Percentiles rank a stretch among this genome's conserved stretches.
These are phyloP conservation scores for Tricholoma bakamatsutake DNA, from an alignment of 768 basidiomycete genomes.

Conservation along the genomic window DNA sequence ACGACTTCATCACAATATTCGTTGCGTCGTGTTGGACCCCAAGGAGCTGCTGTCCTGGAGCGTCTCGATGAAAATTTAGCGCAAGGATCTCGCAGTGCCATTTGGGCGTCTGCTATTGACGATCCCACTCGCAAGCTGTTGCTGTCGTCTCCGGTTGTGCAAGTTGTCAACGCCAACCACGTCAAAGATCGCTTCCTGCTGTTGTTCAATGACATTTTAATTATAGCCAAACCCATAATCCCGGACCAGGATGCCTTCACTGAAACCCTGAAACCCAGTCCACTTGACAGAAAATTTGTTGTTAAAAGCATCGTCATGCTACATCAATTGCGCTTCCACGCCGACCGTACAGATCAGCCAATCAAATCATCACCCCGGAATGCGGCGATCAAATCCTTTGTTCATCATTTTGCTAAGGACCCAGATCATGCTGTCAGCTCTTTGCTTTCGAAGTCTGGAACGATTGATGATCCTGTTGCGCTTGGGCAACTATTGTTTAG, in stretches of 20 bases:
- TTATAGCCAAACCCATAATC: constrained; percentile 86
- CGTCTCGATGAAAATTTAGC: constrained; percentile 67
- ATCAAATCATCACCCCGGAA: constrained; percentile 43
- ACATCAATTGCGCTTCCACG: constrained; percentile 57
- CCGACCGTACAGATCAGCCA: constrained; percentile 62
- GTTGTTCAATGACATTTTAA: constrained; percentile 92
- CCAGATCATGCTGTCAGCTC: constrained; percentile 74
- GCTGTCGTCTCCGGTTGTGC: constrained; percentile 80
- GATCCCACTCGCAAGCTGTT: constrained; percentile 84
- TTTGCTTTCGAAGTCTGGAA: constrained; percentile 57
- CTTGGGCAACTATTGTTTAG: constrained; percentile 79
- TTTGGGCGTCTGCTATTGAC: constrained; percentile 66
- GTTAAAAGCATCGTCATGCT: constrained; percentile 89
- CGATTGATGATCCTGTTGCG: constrained; percentile 60
- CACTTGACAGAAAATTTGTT: constrained; percentile 73
- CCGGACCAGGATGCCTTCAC: constrained; percentile 60
- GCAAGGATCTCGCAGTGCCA: constrained; percentile 50
- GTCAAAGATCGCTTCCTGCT: constrained; percentile 96
- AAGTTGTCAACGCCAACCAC: constrained; percentile 90
- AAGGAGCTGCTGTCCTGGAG: constrained; percentile 55
- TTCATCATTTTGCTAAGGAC: constrained; percentile 73
- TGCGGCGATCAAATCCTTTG: constrained; percentile 64
- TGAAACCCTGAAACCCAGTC: constrained; percentile 45
- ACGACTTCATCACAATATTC: constrained; percentile 68
- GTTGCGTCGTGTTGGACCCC: constrained; percentile 31